These are phyloP conservation scores for Rhodotorula sphaerocarpa DNA, from an alignment of 768 basidiomycete species.

Conservation along the genomic window DNA sequence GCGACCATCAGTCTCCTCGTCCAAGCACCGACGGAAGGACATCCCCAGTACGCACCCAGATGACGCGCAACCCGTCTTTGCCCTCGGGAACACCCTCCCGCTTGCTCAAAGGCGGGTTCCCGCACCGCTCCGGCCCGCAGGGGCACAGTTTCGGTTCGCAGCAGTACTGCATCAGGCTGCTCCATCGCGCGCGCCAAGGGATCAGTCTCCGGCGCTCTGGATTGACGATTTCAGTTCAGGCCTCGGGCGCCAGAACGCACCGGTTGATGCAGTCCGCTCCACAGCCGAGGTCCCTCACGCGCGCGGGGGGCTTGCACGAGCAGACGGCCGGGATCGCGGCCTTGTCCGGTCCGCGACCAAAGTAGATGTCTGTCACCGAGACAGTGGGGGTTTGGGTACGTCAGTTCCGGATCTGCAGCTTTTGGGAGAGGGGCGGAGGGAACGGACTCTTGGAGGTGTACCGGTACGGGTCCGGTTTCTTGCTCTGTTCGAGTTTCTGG, in stretches of 20 bases:
- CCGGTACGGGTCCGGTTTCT: slow-evolving; percentile 22
- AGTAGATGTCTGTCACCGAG: slow-evolving; percentile 18
- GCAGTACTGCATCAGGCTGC: slow-evolving; percentile 31
- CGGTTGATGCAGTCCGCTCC: slow-evolving; percentile 26
- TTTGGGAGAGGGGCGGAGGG: neutral
- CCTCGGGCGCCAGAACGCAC: neutral
- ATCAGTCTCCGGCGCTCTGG: too few species aligned
- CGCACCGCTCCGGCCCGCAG: slow-evolving; percentile 18
- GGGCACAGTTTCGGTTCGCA: slow-evolving; percentile 31
- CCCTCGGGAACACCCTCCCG: slow-evolving; percentile 22
- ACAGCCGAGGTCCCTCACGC: slow-evolving; percentile 6
- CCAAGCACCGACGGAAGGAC: too few species aligned
- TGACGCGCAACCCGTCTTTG: slow-evolving; percentile 22
- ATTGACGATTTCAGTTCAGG: neutral
- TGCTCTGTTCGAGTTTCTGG: slow-evolving; percentile 3
- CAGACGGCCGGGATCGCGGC: slow-evolving; percentile 20
- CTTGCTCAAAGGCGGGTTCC: slow-evolving; percentile 19
- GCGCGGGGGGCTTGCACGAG: slow-evolving; percentile 3
- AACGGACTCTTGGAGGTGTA: slow-evolving; percentile 16
- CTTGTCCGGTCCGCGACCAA: slow-evolving; percentile 23
- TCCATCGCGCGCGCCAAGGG: too few species aligned
- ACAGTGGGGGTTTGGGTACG: too few species aligned
- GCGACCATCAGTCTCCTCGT: neutral
- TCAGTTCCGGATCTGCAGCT: too few species aligned
- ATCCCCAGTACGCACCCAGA: slow-evolving; percentile 26